A percentile compares a stretch with the other conserved stretches of the same genome.
These are phyloP conservation scores for Triticum aestivum DNA, from an alignment of 176 grass and related monocot genomes.

Conservation along the genomic window DNA sequence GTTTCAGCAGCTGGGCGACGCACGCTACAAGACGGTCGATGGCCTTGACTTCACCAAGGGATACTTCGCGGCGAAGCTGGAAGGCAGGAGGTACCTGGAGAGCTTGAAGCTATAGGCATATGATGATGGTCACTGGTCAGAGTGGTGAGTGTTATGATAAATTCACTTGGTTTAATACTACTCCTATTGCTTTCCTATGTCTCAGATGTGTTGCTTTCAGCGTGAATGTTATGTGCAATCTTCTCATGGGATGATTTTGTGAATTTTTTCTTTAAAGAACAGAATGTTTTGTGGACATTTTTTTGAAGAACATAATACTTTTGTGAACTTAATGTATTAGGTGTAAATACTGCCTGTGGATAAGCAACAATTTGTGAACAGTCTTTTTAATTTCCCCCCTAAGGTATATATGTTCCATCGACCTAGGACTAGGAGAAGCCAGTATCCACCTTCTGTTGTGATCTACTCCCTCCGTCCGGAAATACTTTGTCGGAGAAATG, in stretches of 20 bases:
- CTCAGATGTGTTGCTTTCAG: not conserved
- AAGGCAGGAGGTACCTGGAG: conserved; percentile 56
- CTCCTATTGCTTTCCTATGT: not conserved
- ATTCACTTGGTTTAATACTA: not conserved
- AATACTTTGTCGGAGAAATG: no score
- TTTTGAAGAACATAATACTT: not conserved
- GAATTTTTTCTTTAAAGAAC: not conserved
- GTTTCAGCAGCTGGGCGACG: conserved; percentile 30
- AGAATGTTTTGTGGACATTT: not conserved
- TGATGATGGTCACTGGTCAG: not conserved
- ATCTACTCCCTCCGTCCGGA: no score
- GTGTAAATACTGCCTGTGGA: not conserved
- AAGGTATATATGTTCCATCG: not conserved
- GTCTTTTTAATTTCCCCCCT: not conserved
- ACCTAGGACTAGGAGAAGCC: not conserved
- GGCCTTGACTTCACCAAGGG: conserved; percentile 43
- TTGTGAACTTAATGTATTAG: not conserved
- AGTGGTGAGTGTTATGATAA: not conserved
- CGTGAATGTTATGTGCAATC: not conserved
- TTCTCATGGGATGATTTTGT: not conserved
- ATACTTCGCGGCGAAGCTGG: conserved; percentile 42
- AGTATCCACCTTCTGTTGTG: not conserved
- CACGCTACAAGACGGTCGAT: conserved; percentile 34
- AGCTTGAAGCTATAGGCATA: conserved; percentile 40
- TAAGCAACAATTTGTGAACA: not conserved